phyloP scores from a whole-genome alignment of 2,329 filamentous ascomycete species.

The Westerdykella sp. region DNA sequence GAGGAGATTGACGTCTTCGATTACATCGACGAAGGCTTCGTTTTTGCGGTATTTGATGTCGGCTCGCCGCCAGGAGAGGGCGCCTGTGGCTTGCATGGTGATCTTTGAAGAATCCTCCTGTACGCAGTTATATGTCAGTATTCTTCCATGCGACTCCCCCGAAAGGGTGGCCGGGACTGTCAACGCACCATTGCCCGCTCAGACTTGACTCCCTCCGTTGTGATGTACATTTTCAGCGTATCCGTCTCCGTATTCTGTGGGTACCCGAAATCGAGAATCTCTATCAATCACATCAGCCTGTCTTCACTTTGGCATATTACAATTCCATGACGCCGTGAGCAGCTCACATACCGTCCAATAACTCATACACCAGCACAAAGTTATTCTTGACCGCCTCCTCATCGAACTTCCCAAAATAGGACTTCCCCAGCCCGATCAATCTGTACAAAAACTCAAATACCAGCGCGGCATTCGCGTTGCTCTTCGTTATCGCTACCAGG shows the following conservation, averaged over 20 bases:
- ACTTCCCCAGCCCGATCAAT: slow-evolving; percentile 80
- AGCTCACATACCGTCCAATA: slow-evolving; percentile 66
- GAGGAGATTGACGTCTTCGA: slow-evolving; percentile 96
- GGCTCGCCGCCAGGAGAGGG: slow-evolving; percentile 90
- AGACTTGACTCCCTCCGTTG: slow-evolving; percentile 95
- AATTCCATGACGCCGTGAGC: slow-evolving; percentile 13
- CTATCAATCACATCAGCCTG: slow-evolving; percentile 41
- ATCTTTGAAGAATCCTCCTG: slow-evolving; percentile 90
- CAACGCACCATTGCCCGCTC: slow-evolving; percentile 57
- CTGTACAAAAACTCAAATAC: slow-evolving; percentile 98
- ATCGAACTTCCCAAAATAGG: slow-evolving; percentile 98
- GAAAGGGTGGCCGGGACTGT: background rate
- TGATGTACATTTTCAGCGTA: slow-evolving; percentile 99
- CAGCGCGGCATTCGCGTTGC: slow-evolving; percentile 95
- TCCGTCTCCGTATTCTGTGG: slow-evolving; percentile 98
- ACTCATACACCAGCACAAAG: slow-evolving; percentile 96
- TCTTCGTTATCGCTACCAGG: slow-evolving; percentile 93
- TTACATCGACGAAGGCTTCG: slow-evolving; percentile 97
- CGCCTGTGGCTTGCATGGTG: slow-evolving; percentile 98
- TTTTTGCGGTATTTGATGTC: slow-evolving; percentile 99
- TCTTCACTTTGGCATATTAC: background rate
- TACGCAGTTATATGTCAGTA: background rate
- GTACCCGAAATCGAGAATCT: slow-evolving; percentile 98
- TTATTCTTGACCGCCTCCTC: slow-evolving; percentile 99
- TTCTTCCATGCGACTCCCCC: background rate